Conservation (phyloP, 352 stramenopile species). For the Globisporangium radiosum region DNA sequence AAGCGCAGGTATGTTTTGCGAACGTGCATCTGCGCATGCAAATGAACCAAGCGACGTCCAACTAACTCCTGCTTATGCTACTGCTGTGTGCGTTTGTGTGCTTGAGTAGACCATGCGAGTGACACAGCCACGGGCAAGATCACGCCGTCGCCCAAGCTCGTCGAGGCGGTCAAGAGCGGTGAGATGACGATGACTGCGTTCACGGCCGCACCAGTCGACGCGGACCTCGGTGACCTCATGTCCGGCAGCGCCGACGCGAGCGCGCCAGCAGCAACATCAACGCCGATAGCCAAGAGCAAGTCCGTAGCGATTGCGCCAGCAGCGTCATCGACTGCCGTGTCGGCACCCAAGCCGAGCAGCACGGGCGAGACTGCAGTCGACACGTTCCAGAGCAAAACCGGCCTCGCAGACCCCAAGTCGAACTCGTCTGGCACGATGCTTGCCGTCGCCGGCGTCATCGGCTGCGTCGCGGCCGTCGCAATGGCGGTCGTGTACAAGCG, state of each 20-base stretch:
- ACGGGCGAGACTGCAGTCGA: slow-evolving; percentile 10
- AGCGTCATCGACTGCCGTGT: neutral
- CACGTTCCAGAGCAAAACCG: slow-evolving; percentile 9
- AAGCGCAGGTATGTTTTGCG: neutral
- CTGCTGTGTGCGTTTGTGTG: too few species aligned
- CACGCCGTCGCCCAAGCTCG: slow-evolving; percentile 8
- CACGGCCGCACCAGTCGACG: slow-evolving; percentile 10
- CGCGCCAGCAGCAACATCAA: neutral
- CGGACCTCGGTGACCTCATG: neutral
- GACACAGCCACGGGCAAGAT: slow-evolving; percentile 7
- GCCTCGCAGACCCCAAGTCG: neutral
- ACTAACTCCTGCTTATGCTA: too few species aligned
- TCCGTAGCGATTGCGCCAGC: neutral
- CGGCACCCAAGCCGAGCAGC: neutral
- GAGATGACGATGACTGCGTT: slow-evolving; percentile 6
- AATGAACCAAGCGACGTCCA: neutral
- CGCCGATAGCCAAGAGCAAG: neutral
- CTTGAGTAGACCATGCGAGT: neutral
- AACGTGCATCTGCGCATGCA: neutral
- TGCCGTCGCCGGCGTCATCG: neutral
- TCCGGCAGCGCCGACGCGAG: neutral
- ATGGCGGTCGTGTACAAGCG: slow-evolving; percentile 12
- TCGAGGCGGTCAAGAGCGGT: slow-evolving; percentile 10
- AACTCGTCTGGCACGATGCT: slow-evolving; percentile 1
- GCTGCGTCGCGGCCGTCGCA: slow-evolving; percentile 4